Conservation (phyloP, 78 protist species). For the Dictyostelium purpureum region DNA sequence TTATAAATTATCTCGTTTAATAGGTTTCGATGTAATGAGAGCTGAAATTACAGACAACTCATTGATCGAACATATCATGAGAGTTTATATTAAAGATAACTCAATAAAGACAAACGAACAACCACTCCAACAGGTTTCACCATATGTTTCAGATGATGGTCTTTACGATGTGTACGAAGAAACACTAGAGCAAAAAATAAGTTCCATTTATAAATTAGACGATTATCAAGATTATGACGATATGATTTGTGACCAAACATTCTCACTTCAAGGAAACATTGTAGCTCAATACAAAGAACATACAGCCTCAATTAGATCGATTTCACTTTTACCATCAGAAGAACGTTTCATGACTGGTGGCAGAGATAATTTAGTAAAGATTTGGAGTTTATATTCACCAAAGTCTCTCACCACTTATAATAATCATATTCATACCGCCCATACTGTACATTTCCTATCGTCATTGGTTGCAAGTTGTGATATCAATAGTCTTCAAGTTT, state of each 20-base stretch:
- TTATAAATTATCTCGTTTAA: conserved; percentile 46
- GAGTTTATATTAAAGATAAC: conserved; percentile 33
- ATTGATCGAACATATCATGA: conserved; percentile 63
- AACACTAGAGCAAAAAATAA: conserved; percentile 39
- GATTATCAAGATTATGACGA: conserved; percentile 77
- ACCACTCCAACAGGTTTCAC: conserved; percentile 18
- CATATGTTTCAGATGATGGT: conserved; percentile 76
- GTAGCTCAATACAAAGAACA: conserved; percentile 52
- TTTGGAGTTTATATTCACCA: conserved; percentile 36
- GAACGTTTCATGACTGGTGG: conserved; percentile 34
- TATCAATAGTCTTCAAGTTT: conserved; percentile 39
- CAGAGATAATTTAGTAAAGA: conserved; percentile 61
- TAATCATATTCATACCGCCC: conserved; percentile 50
- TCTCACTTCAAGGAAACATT: conserved; percentile 50
- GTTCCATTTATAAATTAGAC: conserved; percentile 40
- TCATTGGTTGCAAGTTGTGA: conserved; percentile 62
- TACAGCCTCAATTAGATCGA: conserved; percentile 38
- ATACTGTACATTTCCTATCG: conserved; percentile 42
- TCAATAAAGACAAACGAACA: conserved; percentile 7
- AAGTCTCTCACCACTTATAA: conserved; percentile 52
- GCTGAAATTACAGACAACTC: conserved; percentile 56
- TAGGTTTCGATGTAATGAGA: conserved; percentile 54
- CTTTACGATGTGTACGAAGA: conserved; percentile 33
- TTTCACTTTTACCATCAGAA: conserved; percentile 41
- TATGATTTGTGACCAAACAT: conserved; percentile 42